phyloP scores from a whole-genome alignment of 1,284 basidiomycete species.

The Malassezia globosa region DNA sequence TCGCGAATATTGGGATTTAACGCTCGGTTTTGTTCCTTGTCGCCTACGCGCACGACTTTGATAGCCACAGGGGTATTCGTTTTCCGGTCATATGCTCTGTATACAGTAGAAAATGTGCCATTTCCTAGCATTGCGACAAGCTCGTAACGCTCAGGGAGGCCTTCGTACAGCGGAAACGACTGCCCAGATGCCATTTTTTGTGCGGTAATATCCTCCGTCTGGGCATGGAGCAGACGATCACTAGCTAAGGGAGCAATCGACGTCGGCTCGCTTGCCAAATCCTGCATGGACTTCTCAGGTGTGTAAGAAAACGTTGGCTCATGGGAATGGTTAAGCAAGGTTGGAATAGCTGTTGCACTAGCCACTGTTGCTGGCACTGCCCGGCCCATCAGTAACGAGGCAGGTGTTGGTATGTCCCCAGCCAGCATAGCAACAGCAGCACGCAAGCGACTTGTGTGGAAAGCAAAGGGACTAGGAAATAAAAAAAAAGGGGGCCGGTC shows the following conservation, averaged over 20 bases:
- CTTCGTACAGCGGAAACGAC: constrained; percentile 6
- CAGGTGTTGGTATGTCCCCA: not conserved
- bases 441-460: too few species aligned
- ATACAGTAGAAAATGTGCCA: constrained; percentile 96
- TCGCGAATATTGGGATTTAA: constrained; percentile 40
- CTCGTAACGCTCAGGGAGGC: constrained; percentile 29
- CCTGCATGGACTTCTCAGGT: too few species aligned
- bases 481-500: too few species aligned
- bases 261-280: constrained; percentile 16
- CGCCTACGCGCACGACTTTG: constrained; percentile 94
- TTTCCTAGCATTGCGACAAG: constrained; percentile 42
- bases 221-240: not conserved
- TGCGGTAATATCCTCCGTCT: not conserved
- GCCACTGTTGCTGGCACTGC: constrained; percentile 17
- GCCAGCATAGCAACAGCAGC: too few species aligned
- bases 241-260: constrained; percentile 2
- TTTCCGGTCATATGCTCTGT: constrained; percentile 72
- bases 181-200: constrained; percentile 15
- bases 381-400: not conserved
- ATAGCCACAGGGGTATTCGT: constrained; percentile 79
- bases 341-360: not conserved
- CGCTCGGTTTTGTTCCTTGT: constrained; percentile 54
- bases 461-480: too few species aligned
- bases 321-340: not conserved
- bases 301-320: constrained; percentile 2